Conservation (phyloP, 208 protist genomes). For the Trypanosoma avium region DNA sequence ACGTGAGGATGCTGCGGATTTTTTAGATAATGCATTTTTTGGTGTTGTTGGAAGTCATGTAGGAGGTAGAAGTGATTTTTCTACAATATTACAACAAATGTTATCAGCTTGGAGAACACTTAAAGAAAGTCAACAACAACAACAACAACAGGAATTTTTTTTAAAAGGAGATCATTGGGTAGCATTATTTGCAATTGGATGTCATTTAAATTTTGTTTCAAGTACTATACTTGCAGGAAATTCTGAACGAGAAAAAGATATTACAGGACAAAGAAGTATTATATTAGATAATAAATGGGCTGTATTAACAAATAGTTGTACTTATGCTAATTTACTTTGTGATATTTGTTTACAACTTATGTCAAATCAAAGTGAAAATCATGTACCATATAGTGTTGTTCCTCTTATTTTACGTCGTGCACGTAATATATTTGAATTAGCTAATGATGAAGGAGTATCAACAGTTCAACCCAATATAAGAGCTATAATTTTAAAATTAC, state of each 20-base stretch:
- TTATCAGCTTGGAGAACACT: constrained; percentile 43
- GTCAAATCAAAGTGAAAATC: constrained; percentile 28
- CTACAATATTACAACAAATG: constrained; percentile 45
- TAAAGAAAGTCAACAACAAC: constrained; percentile 15
- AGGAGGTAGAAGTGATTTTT: constrained; percentile 37
- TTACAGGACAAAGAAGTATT: not conserved
- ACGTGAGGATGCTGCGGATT: constrained; percentile 29
- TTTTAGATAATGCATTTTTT: constrained; percentile 59
- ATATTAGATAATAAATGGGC: constrained; percentile 20
- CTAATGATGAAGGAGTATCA: constrained; percentile 34
- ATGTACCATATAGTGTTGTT: constrained; percentile 56
- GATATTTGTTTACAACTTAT: constrained; percentile 30
- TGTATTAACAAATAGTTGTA: constrained; percentile 21
- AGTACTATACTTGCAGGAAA: constrained; percentile 16
- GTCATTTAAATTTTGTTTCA: constrained; percentile 58
- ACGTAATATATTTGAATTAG: constrained; percentile 64
- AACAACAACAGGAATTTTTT: not conserved
- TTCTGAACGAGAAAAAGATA: not conserved
- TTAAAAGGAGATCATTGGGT: constrained; percentile 63
- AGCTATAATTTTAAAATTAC: constrained; percentile 54
- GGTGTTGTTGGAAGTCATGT: constrained; percentile 45
- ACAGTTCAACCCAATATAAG: constrained; percentile 49
- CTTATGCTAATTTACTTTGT: constrained; percentile 32
- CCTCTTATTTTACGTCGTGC: constrained; percentile 59
- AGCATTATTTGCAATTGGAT: constrained; percentile 57